Evolutionary conservation across 805 yeast genomes (phyloP).

Genomic region (Torulaspora gathmanii): DNA sequence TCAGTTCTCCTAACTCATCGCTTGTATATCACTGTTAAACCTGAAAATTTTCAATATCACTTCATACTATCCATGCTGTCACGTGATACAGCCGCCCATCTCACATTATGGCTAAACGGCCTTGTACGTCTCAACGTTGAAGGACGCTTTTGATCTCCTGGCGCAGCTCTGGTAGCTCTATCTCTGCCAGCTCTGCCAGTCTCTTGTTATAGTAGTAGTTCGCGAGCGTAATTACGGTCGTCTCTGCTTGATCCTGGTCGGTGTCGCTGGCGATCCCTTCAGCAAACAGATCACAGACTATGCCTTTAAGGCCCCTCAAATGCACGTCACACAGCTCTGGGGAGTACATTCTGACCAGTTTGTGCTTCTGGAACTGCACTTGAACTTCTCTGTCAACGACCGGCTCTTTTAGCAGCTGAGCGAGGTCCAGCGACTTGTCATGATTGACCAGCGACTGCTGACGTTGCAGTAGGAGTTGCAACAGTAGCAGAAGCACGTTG

Average conservation of each 20-base stretch:
- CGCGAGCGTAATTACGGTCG: constrained; percentile 27
- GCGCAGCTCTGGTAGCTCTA: constrained; percentile 23
- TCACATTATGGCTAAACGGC: not conserved
- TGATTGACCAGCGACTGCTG: constrained; percentile 27
- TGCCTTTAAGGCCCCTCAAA: constrained; percentile 20
- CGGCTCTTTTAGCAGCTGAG: constrained; percentile 24
- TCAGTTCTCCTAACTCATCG: constrained; percentile 1
- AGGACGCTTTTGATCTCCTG: constrained; percentile 12
- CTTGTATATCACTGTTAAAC: not conserved
- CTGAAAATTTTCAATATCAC: constrained; percentile 7
- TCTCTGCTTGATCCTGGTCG: constrained; percentile 3
- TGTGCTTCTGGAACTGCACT: constrained; percentile 22
- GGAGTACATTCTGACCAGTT: constrained; percentile 22
- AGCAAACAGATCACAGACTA: constrained; percentile 24
- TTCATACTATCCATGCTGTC: not conserved
- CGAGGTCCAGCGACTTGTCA: constrained; percentile 17
- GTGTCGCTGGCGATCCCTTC: constrained; percentile 13
- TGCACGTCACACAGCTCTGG: constrained; percentile 25
- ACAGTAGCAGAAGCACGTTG: constrained; percentile 25
- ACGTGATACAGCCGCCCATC: constrained; percentile 3
- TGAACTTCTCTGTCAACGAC: constrained; percentile 25
- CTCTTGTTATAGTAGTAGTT: constrained; percentile 29
- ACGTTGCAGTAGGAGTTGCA: constrained; percentile 29
- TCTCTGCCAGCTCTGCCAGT: constrained; percentile 21
- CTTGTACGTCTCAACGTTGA: not conserved